phyloP scores from a whole-genome alignment of 352 stramenopile genomes.

The Globisporangium viniferum region DNA sequence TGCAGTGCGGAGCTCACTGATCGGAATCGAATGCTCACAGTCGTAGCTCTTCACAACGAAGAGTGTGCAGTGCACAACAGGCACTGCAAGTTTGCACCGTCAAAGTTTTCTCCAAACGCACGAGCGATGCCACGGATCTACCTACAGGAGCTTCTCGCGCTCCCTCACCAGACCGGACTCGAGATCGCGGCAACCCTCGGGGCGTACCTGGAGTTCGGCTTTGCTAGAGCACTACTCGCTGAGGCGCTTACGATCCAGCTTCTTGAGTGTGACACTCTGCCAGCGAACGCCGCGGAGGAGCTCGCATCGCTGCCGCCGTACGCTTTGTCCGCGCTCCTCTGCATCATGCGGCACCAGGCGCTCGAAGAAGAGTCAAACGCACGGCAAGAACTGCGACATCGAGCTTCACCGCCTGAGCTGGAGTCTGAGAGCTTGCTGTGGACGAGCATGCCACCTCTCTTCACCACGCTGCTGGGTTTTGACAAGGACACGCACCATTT shows the following conservation, averaged over 20 bases:
- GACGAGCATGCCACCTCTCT: conserved; percentile 35
- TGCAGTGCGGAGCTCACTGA: conserved; percentile 19
- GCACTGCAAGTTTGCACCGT: conserved; percentile 40
- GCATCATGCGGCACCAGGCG: conserved; percentile 26
- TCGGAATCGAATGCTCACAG: conserved; percentile 31
- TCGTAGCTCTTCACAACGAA: conserved; percentile 47
- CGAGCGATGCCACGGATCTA: conserved; percentile 33
- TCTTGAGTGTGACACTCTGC: conserved; percentile 25
- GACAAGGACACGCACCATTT: conserved; percentile 6
- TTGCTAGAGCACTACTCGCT: conserved; percentile 29
- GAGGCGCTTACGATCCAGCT: conserved; percentile 48
- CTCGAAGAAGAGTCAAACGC: conserved; percentile 24
- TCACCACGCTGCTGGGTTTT: conserved; percentile 28
- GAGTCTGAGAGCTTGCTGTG: conserved; percentile 32
- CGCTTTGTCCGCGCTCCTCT: conserved; percentile 33
- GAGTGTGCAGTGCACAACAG: conserved; percentile 45
- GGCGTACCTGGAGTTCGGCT: conserved; percentile 41
- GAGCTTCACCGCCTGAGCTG: conserved; percentile 1
- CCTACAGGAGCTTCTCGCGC: conserved; percentile 25
- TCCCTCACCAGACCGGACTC: conserved; percentile 27
- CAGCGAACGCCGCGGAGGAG: conserved; percentile 29
- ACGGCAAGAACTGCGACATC: conserved; percentile 2
- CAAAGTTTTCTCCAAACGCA: conserved; percentile 28
- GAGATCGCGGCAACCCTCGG: conserved; percentile 36
- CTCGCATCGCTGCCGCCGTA: conserved; percentile 39